Evolutionary conservation across 495 filamentous ascomycete genomes (phyloP).

Genomic region (Aspergillus carlsbadensis): DNA sequence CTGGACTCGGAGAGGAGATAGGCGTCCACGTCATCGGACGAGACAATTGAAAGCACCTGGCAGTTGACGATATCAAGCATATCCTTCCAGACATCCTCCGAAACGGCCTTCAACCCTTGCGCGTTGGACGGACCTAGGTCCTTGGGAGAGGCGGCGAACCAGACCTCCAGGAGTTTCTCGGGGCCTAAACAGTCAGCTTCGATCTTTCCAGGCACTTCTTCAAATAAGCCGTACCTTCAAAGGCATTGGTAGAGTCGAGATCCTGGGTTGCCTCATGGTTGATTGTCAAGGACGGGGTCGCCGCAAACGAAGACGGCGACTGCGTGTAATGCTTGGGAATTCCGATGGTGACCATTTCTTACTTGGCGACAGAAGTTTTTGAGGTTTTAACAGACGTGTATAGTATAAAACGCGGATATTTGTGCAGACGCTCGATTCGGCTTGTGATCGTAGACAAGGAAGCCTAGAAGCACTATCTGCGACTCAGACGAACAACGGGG

Average conservation of each 20-base stretch:
- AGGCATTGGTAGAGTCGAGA: conserved; percentile 93
- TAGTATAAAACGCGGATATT: neutral
- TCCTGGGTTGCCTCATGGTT: conserved; percentile 94
- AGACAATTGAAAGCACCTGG: conserved; percentile 92
- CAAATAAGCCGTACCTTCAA: conserved; percentile 67
- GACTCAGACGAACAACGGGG: conserved; percentile 84
- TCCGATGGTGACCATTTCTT: conserved; percentile 78
- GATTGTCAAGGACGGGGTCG: conserved; percentile 87
- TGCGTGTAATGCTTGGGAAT: conserved; percentile 77
- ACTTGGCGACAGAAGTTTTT: conserved; percentile 14
- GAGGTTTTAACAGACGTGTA: neutral
- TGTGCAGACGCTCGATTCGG: conserved; percentile 26
- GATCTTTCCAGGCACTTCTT: neutral
- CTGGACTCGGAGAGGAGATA: conserved; percentile 98
- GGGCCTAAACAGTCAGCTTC: conserved; percentile 58
- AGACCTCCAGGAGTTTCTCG: conserved; percentile 98
- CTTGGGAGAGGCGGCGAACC: conserved; percentile 84
- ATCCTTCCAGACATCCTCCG: conserved; percentile 82
- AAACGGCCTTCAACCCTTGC: conserved; percentile 82
- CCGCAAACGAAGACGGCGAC: conserved; percentile 72
- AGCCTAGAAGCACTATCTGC: conserved; percentile 61
- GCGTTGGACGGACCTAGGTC: conserved; percentile 69
- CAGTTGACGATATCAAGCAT: conserved; percentile 98
- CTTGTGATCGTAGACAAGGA: conserved; percentile 31
- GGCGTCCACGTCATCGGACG: conserved; percentile 94